These are phyloP conservation scores for Botrytis fabae DNA, from an alignment of 2,329 filamentous ascomycete genomes.

Conservation along the genomic window DNA sequence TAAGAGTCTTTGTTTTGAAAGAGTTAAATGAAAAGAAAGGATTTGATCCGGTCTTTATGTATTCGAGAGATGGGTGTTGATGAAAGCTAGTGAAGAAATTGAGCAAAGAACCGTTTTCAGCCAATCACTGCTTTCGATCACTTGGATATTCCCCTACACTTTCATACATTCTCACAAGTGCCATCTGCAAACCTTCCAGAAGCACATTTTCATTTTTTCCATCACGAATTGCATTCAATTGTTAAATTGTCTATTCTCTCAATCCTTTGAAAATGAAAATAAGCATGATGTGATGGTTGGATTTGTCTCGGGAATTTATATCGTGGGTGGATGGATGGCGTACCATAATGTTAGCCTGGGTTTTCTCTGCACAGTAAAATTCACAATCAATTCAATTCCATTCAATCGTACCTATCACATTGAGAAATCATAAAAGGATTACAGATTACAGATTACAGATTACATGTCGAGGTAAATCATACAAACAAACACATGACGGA, in stretches of 20 bases:
- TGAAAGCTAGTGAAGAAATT: constrained; percentile 31
- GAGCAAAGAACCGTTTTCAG: constrained; percentile 37
- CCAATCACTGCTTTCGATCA: constrained; percentile 37
- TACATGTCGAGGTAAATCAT: constrained; percentile 32
- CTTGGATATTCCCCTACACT: constrained; percentile 20
- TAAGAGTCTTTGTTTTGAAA: constrained; percentile 37
- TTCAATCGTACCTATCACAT: neutral
- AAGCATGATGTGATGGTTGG: neutral
- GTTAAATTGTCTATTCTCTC: neutral
- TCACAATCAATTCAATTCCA: neutral
- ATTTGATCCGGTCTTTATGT: constrained; percentile 39
- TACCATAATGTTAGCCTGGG: neutral
- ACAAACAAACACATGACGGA: constrained; percentile 32
- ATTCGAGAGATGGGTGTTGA: constrained; percentile 29
- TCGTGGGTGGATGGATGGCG: neutral
- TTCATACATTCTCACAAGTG: neutral
- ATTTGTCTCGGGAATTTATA: neutral
- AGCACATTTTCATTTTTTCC: neutral
- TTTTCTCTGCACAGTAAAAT: neutral
- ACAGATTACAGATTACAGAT: constrained; percentile 14
- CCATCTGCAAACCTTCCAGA: constrained; percentile 16
- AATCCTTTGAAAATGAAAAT: neutral
- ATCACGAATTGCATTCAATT: neutral
- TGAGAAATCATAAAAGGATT: neutral
- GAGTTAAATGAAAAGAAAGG: constrained; percentile 34